Conservation (phyloP, 768 basidiomycete species). For the Cystofilobasidium capitatum region DNA sequence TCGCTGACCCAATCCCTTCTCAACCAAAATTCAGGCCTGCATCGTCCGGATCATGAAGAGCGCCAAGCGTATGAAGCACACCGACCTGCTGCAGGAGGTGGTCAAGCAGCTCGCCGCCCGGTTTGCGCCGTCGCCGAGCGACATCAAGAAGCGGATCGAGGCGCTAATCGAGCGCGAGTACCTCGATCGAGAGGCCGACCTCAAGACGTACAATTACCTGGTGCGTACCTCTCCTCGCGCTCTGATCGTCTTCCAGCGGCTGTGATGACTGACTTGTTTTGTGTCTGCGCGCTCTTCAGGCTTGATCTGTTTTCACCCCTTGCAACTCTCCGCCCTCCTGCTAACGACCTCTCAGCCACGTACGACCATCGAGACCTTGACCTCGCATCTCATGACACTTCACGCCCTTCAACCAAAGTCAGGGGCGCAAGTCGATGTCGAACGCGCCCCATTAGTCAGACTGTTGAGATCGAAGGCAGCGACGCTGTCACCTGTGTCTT, state of each 20-base stretch:
- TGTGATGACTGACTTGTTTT: not conserved
- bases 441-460: too few relatives aligned
- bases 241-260: not conserved
- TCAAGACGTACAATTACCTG: slow-evolving; percentile 78
- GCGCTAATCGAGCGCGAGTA: slow-evolving; percentile 94
- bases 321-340: not conserved
- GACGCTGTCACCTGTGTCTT: too few relatives aligned
- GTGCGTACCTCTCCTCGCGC: slow-evolving; percentile 30
- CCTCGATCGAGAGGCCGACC: slow-evolving; percentile 76
- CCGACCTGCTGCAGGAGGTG: slow-evolving; percentile 80
- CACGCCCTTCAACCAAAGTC: too few relatives aligned
- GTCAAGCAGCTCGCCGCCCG: slow-evolving; percentile 72
- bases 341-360: not conserved
- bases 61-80: slow-evolving; percentile 54
- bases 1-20: not conserved
- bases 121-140: slow-evolving; percentile 73
- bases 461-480: too few relatives aligned
- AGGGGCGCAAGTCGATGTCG: too few relatives aligned
- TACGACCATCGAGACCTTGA: not conserved
- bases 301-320: not conserved
- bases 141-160: slow-evolving; percentile 90
- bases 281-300: not conserved
- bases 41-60: slow-evolving; percentile 80
- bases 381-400: not conserved
- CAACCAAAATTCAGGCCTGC: slow-evolving; percentile 58